Percentiles rank a stretch among this genome's conserved stretches.
phyloP scores from a whole-genome alignment of 192 early-diverging fungal species.

The Phycomyces nitens region DNA sequence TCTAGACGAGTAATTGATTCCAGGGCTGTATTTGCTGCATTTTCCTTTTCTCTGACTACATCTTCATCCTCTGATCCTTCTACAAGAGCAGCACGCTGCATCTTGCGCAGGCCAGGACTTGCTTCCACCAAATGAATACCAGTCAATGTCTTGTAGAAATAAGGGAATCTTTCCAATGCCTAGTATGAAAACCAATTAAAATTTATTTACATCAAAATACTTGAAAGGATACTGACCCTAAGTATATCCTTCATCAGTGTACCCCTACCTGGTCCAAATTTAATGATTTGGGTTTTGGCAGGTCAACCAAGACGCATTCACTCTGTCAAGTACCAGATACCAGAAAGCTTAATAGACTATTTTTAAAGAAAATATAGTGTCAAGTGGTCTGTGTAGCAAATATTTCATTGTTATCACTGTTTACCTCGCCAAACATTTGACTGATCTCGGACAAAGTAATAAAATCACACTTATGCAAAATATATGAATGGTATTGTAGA shows the following conservation, averaged over 20 bases:
- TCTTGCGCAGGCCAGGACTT: slow-evolving; percentile 67
- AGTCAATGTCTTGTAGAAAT: slow-evolving; percentile 57
- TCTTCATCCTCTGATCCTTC: slow-evolving; percentile 27
- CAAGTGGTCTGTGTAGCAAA: no score
- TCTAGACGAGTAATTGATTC: slow-evolving; percentile 29
- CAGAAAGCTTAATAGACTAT: slow-evolving; percentile 73
- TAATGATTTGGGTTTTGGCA: slow-evolving; percentile 53
- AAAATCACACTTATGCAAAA: slow-evolving; percentile 95
- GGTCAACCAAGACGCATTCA: slow-evolving; percentile 75
- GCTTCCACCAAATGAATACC: slow-evolving; percentile 83
- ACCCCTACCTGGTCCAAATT: slow-evolving; percentile 91
- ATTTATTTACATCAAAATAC: background rate
- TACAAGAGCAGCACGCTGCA: slow-evolving; percentile 56
- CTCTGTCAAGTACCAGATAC: slow-evolving; percentile 83
- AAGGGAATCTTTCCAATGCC: slow-evolving; percentile 64
- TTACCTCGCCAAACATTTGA: slow-evolving; percentile 96
- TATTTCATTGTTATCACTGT: slow-evolving; percentile 4
- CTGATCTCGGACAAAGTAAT: slow-evolving; percentile 95
- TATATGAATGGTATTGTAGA: no score
- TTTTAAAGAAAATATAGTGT: no score
- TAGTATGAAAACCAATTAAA: slow-evolving; percentile 9
- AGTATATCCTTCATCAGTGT: slow-evolving; percentile 93
- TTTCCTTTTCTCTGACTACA: slow-evolving; percentile 28
- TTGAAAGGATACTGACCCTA: slow-evolving; percentile 44
- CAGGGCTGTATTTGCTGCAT: slow-evolving; percentile 11